These are phyloP conservation scores for Scolecobasidium constrictum DNA, from an alignment of 2,329 filamentous ascomycete species.

Conservation along the genomic window DNA sequence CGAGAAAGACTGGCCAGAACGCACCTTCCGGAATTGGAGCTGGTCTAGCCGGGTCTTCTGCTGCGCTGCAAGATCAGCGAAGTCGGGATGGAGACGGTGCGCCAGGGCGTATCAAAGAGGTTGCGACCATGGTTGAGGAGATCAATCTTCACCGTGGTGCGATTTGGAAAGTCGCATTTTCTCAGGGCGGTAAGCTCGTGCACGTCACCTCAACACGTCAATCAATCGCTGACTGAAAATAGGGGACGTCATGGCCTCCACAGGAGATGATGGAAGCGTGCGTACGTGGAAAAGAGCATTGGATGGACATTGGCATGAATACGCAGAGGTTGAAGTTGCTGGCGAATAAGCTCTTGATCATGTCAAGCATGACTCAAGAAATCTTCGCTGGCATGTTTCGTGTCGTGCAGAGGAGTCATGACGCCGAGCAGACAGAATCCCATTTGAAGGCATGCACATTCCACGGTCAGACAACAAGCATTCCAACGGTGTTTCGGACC, in stretches of 20 bases:
- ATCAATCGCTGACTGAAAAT: no score
- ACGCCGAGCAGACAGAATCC: no score
- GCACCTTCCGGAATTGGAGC: conserved; percentile 42
- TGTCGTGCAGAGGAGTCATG: no score
- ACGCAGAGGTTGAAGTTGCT: conserved; percentile 18
- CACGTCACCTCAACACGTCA: no score
- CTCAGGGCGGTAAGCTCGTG: conserved; percentile 32
- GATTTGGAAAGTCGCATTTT: conserved; percentile 65
- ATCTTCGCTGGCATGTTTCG: no score
- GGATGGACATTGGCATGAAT: conserved; percentile 35
- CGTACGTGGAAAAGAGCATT: conserved; percentile 39
- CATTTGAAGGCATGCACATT: no score
- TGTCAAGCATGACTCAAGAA: no score
- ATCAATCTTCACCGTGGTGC: conserved; percentile 58
- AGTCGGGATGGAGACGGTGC: conserved; percentile 45
- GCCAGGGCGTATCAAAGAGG: conserved; percentile 56
- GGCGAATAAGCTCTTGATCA: no score
- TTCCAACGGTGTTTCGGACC: no score
- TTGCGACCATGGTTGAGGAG: conserved; percentile 51
- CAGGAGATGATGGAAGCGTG: conserved; percentile 60
- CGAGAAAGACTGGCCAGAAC: conserved; percentile 16
- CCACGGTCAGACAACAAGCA: no score
- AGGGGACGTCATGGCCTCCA: conserved; percentile 63
- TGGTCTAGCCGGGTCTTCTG: conserved; percentile 30
- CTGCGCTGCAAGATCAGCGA: conserved; percentile 27